Base-by-base conservation (phyloP, 768 basidiomycete genomes). In the Peribolospora kevripleyi region DNA sequence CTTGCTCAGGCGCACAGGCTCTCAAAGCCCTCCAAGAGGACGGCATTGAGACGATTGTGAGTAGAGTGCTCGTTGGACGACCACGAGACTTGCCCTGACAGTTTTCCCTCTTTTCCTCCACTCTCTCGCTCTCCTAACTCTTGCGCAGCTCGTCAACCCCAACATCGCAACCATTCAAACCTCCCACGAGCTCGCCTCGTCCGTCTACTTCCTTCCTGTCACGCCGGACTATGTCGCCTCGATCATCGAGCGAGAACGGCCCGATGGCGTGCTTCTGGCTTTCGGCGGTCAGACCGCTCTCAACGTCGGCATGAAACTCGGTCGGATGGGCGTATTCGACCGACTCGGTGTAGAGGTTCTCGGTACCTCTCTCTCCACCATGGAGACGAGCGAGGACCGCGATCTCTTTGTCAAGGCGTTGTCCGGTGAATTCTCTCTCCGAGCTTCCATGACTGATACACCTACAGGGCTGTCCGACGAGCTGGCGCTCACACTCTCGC, bases 141-240 rank as follows among this genome's bases (percentile, higher is more conserved):
- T 98, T 59, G 25, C 25, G 25, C 25, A 25, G 25, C 79, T 98
- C 59, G 86, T 98, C 68, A 98, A 97, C 68, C 93, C 93, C 50
- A 97, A 98, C 66, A 95, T 97, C 60, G 91, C 93, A 47, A 97
- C 93, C 40, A 95, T 91, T 82, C 93, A 98, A 70, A 97, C 93
- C 1, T 95, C 90, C 6, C 93, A 98, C 66, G 80, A 95, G 67
- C 74, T 98, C 59, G 93, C 93, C 39, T 82, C 82, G 1, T 85
- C 95, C 67, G 87, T 97, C 61, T 98, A 97, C 71, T 98, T 97
- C 71, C 70, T 98, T 42, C 93, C 93, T 50, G 78, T 98, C 63
- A 95, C 93, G 0, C 70, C 84, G 52, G 93, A 97, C 68, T 97
- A 97, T 68, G 93, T 98, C 59, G 91, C 93, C 58, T 95, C 95